Evolutionary conservation across 805 yeast species (phyloP).

Genomic region (Metschnikowia continentalis): DNA sequence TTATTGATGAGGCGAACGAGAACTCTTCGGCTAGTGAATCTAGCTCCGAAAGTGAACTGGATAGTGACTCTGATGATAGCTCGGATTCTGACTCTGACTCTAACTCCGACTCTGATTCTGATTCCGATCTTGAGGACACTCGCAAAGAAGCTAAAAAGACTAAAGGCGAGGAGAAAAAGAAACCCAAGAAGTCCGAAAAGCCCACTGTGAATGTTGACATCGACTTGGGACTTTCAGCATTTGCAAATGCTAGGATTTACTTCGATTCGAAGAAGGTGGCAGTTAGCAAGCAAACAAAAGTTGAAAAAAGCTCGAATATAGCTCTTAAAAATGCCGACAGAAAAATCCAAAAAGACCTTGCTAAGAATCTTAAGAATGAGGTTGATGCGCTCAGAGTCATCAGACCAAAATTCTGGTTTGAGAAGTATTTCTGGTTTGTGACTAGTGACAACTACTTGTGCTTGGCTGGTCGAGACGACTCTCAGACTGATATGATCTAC

Average conservation of each 20-base stretch:
- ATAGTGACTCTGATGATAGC: slow-evolving; percentile 26
- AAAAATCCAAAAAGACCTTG: slow-evolving; percentile 69
- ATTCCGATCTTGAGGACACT: slow-evolving; percentile 13
- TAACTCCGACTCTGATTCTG: slow-evolving; percentile 32
- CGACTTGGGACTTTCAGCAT: slow-evolving; percentile 69
- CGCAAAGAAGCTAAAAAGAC: slow-evolving; percentile 12
- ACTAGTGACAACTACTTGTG: slow-evolving; percentile 85
- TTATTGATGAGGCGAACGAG: slow-evolving; percentile 23
- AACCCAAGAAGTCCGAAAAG: slow-evolving; percentile 7
- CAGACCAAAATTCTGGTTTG: slow-evolving; percentile 83
- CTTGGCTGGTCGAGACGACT: slow-evolving; percentile 77
- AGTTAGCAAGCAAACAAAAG: slow-evolving; percentile 71
- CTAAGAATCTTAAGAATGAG: slow-evolving; percentile 55
- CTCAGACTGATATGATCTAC: slow-evolving; percentile 77
- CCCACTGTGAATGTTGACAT: slow-evolving; percentile 51
- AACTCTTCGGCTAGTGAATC: slow-evolving; percentile 21
- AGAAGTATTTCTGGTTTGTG: slow-evolving; percentile 92
- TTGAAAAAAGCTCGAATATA: slow-evolving; percentile 67
- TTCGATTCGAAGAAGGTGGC: slow-evolving; percentile 76
- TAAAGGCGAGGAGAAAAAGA: slow-evolving; percentile 12
- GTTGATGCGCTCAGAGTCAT: slow-evolving; percentile 49
- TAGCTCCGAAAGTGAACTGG: slow-evolving; percentile 32
- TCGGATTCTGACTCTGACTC: slow-evolving; percentile 29
- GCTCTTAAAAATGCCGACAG: slow-evolving; percentile 83
- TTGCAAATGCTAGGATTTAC: slow-evolving; percentile 81